phyloP scores from a whole-genome alignment of 225 moss, liverwort and hornwort species.

The Pseudoscleropodium purum region DNA sequence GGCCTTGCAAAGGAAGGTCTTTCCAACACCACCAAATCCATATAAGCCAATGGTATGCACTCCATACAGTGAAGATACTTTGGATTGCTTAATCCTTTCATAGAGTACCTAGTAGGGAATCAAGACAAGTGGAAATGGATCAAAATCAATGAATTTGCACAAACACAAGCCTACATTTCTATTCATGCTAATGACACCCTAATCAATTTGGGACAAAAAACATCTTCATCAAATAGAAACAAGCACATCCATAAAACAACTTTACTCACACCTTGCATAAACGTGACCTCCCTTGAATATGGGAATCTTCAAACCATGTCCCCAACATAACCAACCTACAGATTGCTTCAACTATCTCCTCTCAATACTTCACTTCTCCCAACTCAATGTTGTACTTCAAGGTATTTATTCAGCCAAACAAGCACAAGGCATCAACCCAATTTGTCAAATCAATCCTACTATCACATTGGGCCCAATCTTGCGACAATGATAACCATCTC shows the following conservation, averaged over 20 bases:
- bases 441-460: not conserved
- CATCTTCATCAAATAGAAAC: fast-evolving
- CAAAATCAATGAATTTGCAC: not conserved
- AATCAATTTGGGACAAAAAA: fast-evolving
- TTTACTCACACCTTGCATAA: not conserved
- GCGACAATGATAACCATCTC: not conserved
- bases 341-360: slow-evolving; percentile 3
- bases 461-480: fast-evolving
- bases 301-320: not conserved
- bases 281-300: slow-evolving; percentile 3
- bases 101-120: not conserved
- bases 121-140: no score
- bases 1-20: not conserved
- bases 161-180: not conserved
- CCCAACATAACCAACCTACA: not conserved
- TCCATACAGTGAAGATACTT: not conserved
- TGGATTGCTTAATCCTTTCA: not conserved
- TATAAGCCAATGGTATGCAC: not conserved
- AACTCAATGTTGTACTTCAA: not conserved
- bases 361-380: not conserved
- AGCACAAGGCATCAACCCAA: not conserved
- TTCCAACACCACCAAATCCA: not conserved
- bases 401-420: not conserved
- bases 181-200: not conserved
- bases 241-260: no score